A percentile compares a stretch with the other conserved stretches of the same genome.
These are phyloP conservation scores for Lachnum nothofagi DNA, from an alignment of 2,329 filamentous ascomycete species.

Conservation along the genomic window DNA sequence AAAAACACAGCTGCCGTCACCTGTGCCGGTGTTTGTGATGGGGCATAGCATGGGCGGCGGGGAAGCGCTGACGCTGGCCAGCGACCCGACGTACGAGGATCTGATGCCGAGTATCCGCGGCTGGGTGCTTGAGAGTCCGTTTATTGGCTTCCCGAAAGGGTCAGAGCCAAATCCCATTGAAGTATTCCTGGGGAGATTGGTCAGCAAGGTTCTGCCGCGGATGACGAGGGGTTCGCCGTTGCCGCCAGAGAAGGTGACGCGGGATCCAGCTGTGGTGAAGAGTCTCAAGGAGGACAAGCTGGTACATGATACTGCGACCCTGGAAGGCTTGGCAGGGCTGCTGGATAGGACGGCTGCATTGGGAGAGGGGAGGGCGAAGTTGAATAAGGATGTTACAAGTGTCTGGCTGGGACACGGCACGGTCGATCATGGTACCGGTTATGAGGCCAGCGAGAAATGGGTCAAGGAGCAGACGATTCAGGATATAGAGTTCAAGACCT, in stretches of 20 bases:
- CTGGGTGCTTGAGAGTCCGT: conserved; percentile 72
- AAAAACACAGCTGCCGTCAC: conserved; percentile 48
- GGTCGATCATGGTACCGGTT: conserved; percentile 65
- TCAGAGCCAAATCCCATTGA: conserved; percentile 60
- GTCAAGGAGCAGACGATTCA: conserved; percentile 52
- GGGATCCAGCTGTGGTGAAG: conserved; percentile 60
- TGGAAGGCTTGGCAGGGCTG: conserved; percentile 74
- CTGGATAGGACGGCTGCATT: conserved; percentile 66
- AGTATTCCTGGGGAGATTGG: conserved; percentile 62
- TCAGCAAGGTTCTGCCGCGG: conserved; percentile 60
- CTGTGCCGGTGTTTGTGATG: conserved; percentile 71
- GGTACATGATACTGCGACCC: conserved; percentile 76
- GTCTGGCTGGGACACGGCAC: conserved; percentile 74
- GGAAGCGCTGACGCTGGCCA: conserved; percentile 60
- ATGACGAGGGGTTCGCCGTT: conserved; percentile 64
- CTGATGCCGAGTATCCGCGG: conserved; percentile 61
- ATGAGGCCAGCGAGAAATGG: conserved; percentile 58
- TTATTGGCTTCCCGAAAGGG: conserved; percentile 65
- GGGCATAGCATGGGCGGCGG: conserved; percentile 91
- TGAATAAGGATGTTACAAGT: conserved; percentile 52
- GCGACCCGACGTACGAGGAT: conserved; percentile 45
- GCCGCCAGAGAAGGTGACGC: conserved; percentile 57
- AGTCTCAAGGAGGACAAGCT: conserved; percentile 62
- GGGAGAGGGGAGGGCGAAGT: conserved; percentile 47
- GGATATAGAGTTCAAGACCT: conserved; percentile 68